Percentiles rank a stretch among this genome's conserved stretches.
Conservation (phyloP, 768 basidiomycete species). For the Lyophyllum atratum region DNA sequence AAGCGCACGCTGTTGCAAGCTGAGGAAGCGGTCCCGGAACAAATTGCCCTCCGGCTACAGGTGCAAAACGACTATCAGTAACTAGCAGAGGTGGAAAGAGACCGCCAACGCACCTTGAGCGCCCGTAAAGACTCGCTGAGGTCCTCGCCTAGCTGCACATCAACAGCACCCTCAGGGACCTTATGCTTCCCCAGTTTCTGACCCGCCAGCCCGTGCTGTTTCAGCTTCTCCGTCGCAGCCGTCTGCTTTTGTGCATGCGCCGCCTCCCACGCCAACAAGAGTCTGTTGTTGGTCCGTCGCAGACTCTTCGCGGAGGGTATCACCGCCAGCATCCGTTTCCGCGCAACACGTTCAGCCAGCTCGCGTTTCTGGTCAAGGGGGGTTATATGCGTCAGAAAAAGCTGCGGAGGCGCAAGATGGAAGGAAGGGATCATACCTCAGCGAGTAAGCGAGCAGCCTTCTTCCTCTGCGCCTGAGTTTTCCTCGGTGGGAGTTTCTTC, state of each 20-base stretch:
- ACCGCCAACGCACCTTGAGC: constrained; percentile 63
- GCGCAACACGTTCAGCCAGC: constrained; percentile 56
- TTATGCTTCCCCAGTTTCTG: constrained; percentile 78
- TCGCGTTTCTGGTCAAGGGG: constrained; percentile 54
- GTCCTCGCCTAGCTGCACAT: constrained; percentile 91
- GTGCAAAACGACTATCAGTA: background rate
- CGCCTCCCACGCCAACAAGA: constrained; percentile 41
- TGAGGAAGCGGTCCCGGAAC: constrained; percentile 86
- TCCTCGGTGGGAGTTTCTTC: constrained; percentile 45
- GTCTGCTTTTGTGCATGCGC: constrained; percentile 43
- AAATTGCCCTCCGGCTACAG: constrained; percentile 88
- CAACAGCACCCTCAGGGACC: constrained; percentile 67
- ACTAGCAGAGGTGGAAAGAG: background rate
- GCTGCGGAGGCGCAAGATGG: background rate
- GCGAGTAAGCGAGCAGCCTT: constrained; percentile 65
- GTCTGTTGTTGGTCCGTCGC: constrained; percentile 40
- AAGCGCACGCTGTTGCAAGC: constrained; percentile 84
- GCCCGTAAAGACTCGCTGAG: constrained; percentile 80
- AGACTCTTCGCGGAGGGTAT: constrained; percentile 58
- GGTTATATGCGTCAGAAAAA: background rate
- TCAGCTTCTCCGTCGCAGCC: constrained; percentile 50
- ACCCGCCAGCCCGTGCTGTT: constrained; percentile 65
- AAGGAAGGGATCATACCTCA: constrained; percentile 49
- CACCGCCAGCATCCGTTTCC: constrained; percentile 61
- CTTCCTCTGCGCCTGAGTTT: constrained; percentile 54